Evolutionary conservation across 495 filamentous ascomycete species (phyloP), one percentile per base, ranked within the genome.

Genomic region (Aspergillus bridgeri): DNA sequence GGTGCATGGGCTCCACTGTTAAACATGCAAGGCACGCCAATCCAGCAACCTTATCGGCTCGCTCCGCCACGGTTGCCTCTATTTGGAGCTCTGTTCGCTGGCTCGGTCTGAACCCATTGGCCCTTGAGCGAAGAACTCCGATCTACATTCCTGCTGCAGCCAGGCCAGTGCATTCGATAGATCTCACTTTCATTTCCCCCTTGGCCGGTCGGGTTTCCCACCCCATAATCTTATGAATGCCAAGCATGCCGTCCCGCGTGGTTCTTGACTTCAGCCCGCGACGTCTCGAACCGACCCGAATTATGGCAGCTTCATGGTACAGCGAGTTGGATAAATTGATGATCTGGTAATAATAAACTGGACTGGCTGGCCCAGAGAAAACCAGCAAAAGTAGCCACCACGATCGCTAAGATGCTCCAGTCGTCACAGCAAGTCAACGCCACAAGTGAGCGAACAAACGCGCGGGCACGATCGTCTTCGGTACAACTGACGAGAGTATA

Each of bases 11-110:
- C 62, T 53, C 62, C 58, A 54, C 62, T 43, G 55, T 58, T 57
- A 52, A 38, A 55, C 56, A 72, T 71, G 71, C 68, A 74, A 74
- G 69, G 71, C 61, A 69, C 66, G 45, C 57, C 63, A 60, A 62
- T 51, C 60, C 54, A 59, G 51, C 67, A 72, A 70, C 66, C 68
- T 72, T 72, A 69, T 72, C 66, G 65, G 25, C 42, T 46, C 42
- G 17, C 33, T 38, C 33, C 33, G 33, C 33, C 33, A 38, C 7
- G 33, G 33, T 15, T 38, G 33, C 9, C 33, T 38, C 33, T 38
- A 2, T 38, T 38, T 38, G 33, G 9, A 38, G 11, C 3, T 9
- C 33, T 38, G 8, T 13, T 38, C 33, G 33, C 33, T 38, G 3
- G 25, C 25, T 1, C 3, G 7, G 25, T 27, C 25, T 27, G n/a